Evolutionary conservation across 768 basidiomycete species (phyloP).

Genomic region (Termitomyces sp.): DNA sequence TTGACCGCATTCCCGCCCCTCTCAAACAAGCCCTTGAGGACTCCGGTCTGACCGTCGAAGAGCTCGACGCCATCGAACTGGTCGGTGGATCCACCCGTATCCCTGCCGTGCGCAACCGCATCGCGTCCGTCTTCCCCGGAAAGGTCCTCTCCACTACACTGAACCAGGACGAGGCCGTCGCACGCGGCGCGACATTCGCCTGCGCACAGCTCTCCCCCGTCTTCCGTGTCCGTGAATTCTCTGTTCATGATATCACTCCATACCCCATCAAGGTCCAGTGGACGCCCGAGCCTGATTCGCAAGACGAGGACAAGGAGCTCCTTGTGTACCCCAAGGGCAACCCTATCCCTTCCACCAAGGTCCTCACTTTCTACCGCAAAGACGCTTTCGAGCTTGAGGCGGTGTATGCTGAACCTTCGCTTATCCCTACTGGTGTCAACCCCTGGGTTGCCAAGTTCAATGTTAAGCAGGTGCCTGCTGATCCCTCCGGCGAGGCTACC

Average conservation of each 20-base stretch:
- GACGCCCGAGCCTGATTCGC: slow-evolving; percentile 70
- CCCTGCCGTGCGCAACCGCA: slow-evolving; percentile 86
- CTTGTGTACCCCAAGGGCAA: slow-evolving; percentile 88
- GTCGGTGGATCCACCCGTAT: slow-evolving; percentile 93
- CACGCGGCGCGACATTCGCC: slow-evolving; percentile 94
- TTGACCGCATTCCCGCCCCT: slow-evolving; percentile 75
- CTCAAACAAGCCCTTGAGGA: slow-evolving; percentile 77
- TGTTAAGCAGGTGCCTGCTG: slow-evolving; percentile 75
- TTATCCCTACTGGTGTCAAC: slow-evolving; percentile 77
- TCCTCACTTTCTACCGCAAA: slow-evolving; percentile 92
- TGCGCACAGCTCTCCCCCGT: slow-evolving; percentile 97
- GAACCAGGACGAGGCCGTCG: slow-evolving; percentile 97
- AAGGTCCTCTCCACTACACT: slow-evolving; percentile 88
- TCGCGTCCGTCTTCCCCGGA: slow-evolving; percentile 79
- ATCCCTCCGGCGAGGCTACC: slow-evolving; percentile 68
- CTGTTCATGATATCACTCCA: slow-evolving; percentile 78
- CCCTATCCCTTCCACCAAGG: slow-evolving; percentile 88
- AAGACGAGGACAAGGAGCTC: slow-evolving; percentile 89
- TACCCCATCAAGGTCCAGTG: slow-evolving; percentile 93
- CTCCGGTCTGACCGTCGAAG: slow-evolving; percentile 76
- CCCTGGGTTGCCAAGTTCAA: slow-evolving; percentile 83
- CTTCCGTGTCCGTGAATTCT: slow-evolving; percentile 97
- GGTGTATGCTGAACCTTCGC: slow-evolving; percentile 68
- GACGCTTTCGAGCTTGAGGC: slow-evolving; percentile 88
- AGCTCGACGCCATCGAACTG: slow-evolving; percentile 90